Percentiles rank a stretch among this genome's conserved stretches.
These are phyloP conservation scores for Lenzites betulinus DNA, from an alignment of 768 basidiomycete genomes.

Conservation along the genomic window DNA sequence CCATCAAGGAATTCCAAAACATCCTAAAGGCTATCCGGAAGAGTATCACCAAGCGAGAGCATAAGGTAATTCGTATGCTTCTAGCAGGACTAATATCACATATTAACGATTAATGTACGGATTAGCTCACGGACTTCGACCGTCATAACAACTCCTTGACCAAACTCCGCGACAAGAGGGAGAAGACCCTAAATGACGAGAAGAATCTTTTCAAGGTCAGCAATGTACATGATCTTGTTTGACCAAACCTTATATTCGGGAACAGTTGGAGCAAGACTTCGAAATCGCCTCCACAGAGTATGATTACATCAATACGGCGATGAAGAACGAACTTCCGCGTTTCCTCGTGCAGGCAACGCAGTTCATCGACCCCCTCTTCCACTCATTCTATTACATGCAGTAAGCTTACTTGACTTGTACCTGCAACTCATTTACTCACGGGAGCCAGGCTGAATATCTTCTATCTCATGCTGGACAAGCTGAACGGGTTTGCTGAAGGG, in stretches of 20 bases:
- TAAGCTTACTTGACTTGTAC: constrained; percentile 45
- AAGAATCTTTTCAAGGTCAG: constrained; percentile 94
- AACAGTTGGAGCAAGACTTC: constrained; percentile 92
- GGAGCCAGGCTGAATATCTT: constrained; percentile 79
- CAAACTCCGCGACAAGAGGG: constrained; percentile 97
- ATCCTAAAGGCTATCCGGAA: constrained; percentile 90
- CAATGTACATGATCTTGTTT: neutral
- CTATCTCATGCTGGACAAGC: constrained; percentile 93
- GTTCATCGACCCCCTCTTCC: constrained; percentile 97
- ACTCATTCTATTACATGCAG: constrained; percentile 99
- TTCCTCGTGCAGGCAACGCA: constrained; percentile 86
- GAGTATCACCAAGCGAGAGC: constrained; percentile 93
- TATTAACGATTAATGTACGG: neutral
- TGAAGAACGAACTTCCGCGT: constrained; percentile 92
- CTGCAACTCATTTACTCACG: neutral
- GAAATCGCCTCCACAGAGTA: constrained; percentile 91
- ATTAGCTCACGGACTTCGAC: constrained; percentile 87
- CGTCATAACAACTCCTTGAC: constrained; percentile 94
- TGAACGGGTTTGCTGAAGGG: constrained; percentile 79
- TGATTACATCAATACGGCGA: constrained; percentile 84
- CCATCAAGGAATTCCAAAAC: constrained; percentile 85
- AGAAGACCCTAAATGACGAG: constrained; percentile 93
- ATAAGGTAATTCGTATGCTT: constrained; percentile 64
- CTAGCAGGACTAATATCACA: neutral
- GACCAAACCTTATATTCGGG: neutral